Conservation (phyloP, 2,329 filamentous ascomycete genomes). For the Orbilia javanica region DNA sequence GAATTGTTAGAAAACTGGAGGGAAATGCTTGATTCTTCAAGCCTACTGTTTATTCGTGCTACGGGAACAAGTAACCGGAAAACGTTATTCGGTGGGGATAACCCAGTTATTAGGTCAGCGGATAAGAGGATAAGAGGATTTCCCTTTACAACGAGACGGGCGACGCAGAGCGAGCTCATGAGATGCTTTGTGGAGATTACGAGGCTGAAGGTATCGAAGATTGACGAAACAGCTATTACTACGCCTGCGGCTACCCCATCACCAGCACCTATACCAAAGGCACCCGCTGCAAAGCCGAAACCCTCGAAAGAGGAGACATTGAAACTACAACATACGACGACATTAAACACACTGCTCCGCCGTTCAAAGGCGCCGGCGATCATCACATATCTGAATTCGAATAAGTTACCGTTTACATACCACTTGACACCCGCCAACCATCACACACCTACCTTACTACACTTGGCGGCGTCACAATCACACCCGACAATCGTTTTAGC, state of each 20-base stretch:
- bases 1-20: conserved; percentile 87
- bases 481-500: conserved; percentile 81
- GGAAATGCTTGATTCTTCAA: conserved; percentile 82
- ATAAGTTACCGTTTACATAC: conserved; percentile 81
- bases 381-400: conserved; percentile 83
- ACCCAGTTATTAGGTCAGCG: conserved; percentile 81
- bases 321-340: conserved; percentile 83
- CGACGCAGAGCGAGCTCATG: conserved; percentile 95
- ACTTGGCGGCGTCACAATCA: conserved; percentile 86
- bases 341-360: conserved; percentile 87
- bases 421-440: conserved; percentile 71
- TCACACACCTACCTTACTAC: conserved; percentile 77
- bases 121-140: conserved; percentile 87
- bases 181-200: conserved; percentile 94
- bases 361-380: conserved; percentile 90
- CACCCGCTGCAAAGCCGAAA: conserved; percentile 72
- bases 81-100: conserved; percentile 92
- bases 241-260: conserved; percentile 62
- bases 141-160: conserved; percentile 90
- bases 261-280: conserved; percentile 66
- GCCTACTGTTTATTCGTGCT: conserved; percentile 88
- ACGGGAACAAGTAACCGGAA: conserved; percentile 87
- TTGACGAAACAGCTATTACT: conserved; percentile 75
- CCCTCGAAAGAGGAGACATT: conserved; percentile 85
- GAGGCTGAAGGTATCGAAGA: conserved; percentile 83